These are phyloP conservation scores for Ceratobasidium sp. DNA, from an alignment of 1,284 basidiomycete species.

Conservation along the genomic window DNA sequence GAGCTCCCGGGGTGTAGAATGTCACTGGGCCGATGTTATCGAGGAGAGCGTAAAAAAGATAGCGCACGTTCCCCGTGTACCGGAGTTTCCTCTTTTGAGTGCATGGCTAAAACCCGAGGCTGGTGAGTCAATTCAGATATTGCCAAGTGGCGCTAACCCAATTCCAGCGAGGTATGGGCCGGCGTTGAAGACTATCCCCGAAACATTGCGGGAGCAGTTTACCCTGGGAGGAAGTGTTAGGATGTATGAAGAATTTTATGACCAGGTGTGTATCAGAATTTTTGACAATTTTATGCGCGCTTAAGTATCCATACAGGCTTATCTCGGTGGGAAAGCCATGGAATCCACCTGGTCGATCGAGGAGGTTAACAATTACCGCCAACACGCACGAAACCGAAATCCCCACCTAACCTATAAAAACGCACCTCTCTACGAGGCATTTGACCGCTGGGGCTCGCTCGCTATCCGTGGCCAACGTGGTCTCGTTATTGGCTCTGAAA, in stretches of 20 bases:
- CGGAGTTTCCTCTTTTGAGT: not conserved
- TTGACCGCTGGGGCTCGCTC: constrained; percentile 10
- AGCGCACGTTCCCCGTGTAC: not conserved
- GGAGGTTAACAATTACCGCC: not conserved
- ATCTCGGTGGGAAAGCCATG: constrained; percentile 4
- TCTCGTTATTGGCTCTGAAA: constrained; percentile 4
- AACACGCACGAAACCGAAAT: constrained; percentile 12
- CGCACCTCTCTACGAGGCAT: constrained; percentile 9
- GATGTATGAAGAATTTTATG: constrained; percentile 2
- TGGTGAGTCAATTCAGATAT: not conserved
- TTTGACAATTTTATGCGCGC: not conserved
- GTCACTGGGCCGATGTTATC: not conserved
- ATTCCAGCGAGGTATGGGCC: constrained; percentile 6
- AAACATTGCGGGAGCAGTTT: not conserved
- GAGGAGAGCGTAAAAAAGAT: not conserved
- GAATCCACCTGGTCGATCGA: constrained; percentile 7
- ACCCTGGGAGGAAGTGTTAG: not conserved
- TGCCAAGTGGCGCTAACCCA: no score
- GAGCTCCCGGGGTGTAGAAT: constrained; percentile 8
- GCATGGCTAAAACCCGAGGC: constrained; percentile 8
- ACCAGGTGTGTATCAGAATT: not conserved
- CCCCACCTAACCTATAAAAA: constrained; percentile 10
- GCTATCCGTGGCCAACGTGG: constrained; percentile 5
- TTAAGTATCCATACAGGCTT: not conserved
- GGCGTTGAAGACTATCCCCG: not conserved